Conservation (phyloP, 1,284 basidiomycete species). For the Tilletia horrida region DNA sequence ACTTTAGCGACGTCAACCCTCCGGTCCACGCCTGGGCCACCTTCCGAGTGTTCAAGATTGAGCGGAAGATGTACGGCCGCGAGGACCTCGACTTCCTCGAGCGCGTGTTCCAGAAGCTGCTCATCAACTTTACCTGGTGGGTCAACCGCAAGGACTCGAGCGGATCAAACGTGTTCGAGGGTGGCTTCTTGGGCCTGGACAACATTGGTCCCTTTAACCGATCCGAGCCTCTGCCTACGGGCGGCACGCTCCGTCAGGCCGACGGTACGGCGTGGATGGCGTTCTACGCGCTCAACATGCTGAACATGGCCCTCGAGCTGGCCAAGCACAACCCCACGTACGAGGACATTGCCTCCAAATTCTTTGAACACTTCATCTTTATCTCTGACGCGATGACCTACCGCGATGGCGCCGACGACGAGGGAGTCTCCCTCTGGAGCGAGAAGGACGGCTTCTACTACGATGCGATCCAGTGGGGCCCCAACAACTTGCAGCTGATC, state of each 20-base stretch:
- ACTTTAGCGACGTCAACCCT: slow-evolving; percentile 93
- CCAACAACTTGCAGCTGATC: slow-evolving; percentile 68
- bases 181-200: slow-evolving; percentile 94
- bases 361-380: slow-evolving; percentile 68
- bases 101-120: slow-evolving; percentile 93
- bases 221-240: slow-evolving; percentile 90
- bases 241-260: slow-evolving; percentile 76
- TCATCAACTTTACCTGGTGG: slow-evolving; percentile 99
- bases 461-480: slow-evolving; percentile 87
- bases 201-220: slow-evolving; percentile 98
- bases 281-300: slow-evolving; percentile 94
- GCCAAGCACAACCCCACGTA: slow-evolving; percentile 97
- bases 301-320: slow-evolving; percentile 93
- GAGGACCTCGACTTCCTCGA: slow-evolving; percentile 91
- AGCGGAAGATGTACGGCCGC: slow-evolving; percentile 84
- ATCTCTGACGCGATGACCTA: slow-evolving; percentile 79
- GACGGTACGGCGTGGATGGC: slow-evolving; percentile 99
- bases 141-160: slow-evolving; percentile 94
- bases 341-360: slow-evolving; percentile 99
- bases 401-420: slow-evolving; percentile 62
- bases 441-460: slow-evolving; percentile 97
- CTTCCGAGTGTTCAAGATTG: slow-evolving; percentile 66
- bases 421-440: slow-evolving; percentile 81
- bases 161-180: slow-evolving; percentile 95
- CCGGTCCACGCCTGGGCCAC: slow-evolving; percentile 87